phyloP scores from a whole-genome alignment of 306 rosid genomes.

The Fragaria ananassa region DNA sequence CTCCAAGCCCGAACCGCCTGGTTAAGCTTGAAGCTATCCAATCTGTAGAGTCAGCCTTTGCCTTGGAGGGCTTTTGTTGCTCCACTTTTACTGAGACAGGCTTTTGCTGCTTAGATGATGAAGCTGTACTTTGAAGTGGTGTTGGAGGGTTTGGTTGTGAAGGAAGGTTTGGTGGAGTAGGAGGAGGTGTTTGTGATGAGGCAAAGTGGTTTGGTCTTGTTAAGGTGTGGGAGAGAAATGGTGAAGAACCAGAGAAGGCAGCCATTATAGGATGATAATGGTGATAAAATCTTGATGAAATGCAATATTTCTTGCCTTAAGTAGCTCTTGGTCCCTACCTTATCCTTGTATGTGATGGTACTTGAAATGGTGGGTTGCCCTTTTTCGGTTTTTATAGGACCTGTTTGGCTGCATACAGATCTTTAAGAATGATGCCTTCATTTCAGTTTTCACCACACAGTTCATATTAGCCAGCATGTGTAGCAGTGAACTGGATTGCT shows the following conservation, averaged over 20 bases:
- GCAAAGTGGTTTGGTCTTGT: constrained; percentile 55
- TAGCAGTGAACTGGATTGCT: neutral
- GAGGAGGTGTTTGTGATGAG: constrained; percentile 57
- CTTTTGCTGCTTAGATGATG: constrained; percentile 38
- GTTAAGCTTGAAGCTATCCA: constrained; percentile 85
- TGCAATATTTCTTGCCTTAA: constrained; percentile 3
- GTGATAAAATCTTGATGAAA: constrained; percentile 18
- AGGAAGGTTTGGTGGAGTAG: constrained; percentile 39
- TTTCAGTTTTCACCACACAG: neutral
- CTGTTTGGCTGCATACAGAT: constrained; percentile 1
- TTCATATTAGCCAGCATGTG: neutral
- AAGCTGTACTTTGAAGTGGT: constrained; percentile 33
- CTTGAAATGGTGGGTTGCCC: constrained; percentile 23
- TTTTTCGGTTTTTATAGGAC: neutral
- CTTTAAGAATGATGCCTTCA: neutral
- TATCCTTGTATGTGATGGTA: constrained; percentile 32
- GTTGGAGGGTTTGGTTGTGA: constrained; percentile 44
- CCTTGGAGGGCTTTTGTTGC: constrained; percentile 41
- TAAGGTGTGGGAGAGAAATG: constrained; percentile 59
- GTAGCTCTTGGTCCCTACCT: constrained; percentile 36
- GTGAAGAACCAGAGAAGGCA: constrained; percentile 60
- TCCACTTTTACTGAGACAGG: constrained; percentile 35
- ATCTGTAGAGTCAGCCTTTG: constrained; percentile 70
- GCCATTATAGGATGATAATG: constrained; percentile 53
- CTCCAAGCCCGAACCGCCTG: constrained; percentile 85